A percentile compares a stretch with the other conserved stretches of the same genome.
Conservation (phyloP, 352 stramenopile genomes). For the Phytophthora cryptogea region DNA sequence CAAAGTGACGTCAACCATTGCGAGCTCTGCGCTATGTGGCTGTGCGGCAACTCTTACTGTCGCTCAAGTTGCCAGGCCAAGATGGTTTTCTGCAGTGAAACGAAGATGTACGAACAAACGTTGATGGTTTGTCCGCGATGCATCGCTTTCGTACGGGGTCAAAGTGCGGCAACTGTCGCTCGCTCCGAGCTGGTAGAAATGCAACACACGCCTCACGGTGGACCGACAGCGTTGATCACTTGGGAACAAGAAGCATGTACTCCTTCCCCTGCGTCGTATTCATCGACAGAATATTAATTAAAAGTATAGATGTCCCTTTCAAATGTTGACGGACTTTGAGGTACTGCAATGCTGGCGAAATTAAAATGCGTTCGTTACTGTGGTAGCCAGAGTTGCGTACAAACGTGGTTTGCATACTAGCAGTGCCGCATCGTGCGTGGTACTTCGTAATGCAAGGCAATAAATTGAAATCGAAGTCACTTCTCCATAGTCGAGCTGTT, state of each 20-base stretch:
- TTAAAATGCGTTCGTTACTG: too few species aligned
- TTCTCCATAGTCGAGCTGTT: too few species aligned
- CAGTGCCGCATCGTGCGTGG: too few species aligned
- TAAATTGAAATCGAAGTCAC: too few species aligned
- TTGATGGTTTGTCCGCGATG: slow-evolving; percentile 4
- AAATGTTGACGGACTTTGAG: too few species aligned
- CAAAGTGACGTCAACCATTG: background rate
- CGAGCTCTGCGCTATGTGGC: slow-evolving; percentile 5
- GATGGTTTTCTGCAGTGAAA: slow-evolving; percentile 7
- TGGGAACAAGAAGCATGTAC: background rate
- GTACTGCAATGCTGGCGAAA: too few species aligned
- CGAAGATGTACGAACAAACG: slow-evolving; percentile 7
- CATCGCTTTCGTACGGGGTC: slow-evolving; percentile 1
- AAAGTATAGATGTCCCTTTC: background rate
- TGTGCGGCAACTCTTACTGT: slow-evolving; percentile 6
- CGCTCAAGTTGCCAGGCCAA: slow-evolving; percentile 1
- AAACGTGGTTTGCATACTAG: too few species aligned
- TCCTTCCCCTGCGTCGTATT: background rate
- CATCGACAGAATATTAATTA: slow-evolving; percentile 5
- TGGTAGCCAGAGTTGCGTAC: too few species aligned
- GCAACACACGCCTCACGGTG: background rate
- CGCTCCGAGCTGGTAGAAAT: background rate
- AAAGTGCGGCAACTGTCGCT: slow-evolving; percentile 4
- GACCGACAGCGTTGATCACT: background rate
- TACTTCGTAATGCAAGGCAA: too few species aligned